A percentile compares a stretch with the other conserved stretches of the same genome.
Conservation (phyloP, 371 early-diverging fungal species). For the Polyrhizophydium stewartii region DNA sequence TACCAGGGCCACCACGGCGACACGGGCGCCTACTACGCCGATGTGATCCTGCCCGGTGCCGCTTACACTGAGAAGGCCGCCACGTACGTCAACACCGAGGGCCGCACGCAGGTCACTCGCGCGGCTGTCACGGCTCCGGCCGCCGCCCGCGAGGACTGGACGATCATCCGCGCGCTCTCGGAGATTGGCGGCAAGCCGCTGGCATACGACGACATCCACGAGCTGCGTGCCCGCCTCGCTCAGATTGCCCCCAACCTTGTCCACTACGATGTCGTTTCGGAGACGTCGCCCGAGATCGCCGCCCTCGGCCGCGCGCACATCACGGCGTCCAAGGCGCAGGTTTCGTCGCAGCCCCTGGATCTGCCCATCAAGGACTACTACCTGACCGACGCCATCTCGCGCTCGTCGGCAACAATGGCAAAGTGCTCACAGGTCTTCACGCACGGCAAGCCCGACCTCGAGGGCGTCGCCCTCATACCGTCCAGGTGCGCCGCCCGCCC, state of each 20-base stretch:
- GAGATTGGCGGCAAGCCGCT: conserved; percentile 82
- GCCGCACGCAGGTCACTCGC: conserved; percentile 87
- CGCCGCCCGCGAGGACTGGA: conserved; percentile 96
- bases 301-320: conserved; percentile 43
- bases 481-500: too few species aligned
- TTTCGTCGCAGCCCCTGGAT: conserved; percentile 14
- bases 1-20: conserved; percentile 99
- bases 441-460: background rate
- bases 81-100: conserved; percentile 95
- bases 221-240: conserved; percentile 78
- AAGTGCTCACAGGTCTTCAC: conserved; percentile 70
- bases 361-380: conserved; percentile 81
- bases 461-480: too few species aligned
- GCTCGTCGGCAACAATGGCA: conserved; percentile 96
- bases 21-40: conserved; percentile 89
- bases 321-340: conserved; percentile 1
- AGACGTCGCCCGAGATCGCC: conserved; percentile 42
- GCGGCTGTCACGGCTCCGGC: conserved; percentile 89
- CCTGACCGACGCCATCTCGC: conserved; percentile 88
- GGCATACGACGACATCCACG: conserved; percentile 82
- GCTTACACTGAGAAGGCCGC: conserved; percentile 96
- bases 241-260: conserved; percentile 85
- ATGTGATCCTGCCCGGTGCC: conserved; percentile 94
- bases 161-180: conserved; percentile 93
- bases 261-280: conserved; percentile 66